Evolutionary conservation across 108 stramenopile species (phyloP).

Genomic region (Pseudonitzschia pungens): DNA sequence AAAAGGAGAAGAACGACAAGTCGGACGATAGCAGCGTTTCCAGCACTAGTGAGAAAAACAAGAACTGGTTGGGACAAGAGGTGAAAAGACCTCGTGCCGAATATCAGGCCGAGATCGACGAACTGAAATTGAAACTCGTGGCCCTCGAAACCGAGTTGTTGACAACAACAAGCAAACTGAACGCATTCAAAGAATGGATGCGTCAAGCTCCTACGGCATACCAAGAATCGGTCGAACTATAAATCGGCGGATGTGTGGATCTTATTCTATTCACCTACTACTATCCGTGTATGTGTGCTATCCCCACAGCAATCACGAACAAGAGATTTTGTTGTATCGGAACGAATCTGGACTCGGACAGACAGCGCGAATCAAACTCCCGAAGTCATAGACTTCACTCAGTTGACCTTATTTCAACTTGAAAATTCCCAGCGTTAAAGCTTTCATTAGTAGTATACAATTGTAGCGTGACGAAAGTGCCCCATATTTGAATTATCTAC

Average conservation of each 20-base stretch:
- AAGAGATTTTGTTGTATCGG: no score
- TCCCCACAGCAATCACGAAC: no score
- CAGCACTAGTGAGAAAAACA: background rate
- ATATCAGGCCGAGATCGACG: conserved; percentile 21
- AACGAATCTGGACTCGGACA: no score
- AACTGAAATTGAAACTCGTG: conserved; percentile 2
- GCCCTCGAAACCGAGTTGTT: background rate
- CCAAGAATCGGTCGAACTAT: background rate
- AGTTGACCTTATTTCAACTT: no score
- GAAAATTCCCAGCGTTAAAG: no score
- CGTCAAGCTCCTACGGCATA: conserved; percentile 1
- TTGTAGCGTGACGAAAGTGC: no score
- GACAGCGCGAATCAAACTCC: no score
- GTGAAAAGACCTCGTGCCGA: conserved; percentile 14
- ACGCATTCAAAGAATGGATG: background rate
- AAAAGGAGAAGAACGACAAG: background rate
- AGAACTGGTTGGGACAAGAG: background rate
- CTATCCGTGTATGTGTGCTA: no score
- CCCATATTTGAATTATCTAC: background rate
- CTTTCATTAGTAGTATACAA: no score
- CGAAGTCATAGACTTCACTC: no score
- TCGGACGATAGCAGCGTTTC: background rate
- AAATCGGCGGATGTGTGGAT: background rate
- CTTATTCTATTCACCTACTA: no score
- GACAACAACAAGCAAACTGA: background rate